Evolutionary conservation across 108 stramenopile genomes (phyloP).

Genomic region (Cylindrotheca fusiformis): DNA sequence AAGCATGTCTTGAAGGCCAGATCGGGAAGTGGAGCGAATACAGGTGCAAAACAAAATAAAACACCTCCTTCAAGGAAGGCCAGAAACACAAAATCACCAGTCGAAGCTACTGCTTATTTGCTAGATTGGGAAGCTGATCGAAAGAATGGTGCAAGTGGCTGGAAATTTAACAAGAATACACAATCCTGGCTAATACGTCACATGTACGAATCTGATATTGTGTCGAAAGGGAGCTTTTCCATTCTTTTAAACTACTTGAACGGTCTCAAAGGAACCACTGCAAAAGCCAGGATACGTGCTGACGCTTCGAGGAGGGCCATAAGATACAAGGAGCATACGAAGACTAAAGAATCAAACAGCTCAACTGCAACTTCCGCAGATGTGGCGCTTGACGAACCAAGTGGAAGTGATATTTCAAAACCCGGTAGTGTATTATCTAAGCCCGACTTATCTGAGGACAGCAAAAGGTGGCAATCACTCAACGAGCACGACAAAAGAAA

Average conservation of each 20-base stretch:
- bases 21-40: no score
- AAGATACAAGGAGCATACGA: slow-evolving; percentile 76
- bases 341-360: slow-evolving; percentile 16
- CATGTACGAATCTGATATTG: slow-evolving; percentile 85
- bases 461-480: slow-evolving; percentile 46
- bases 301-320: slow-evolving; percentile 63
- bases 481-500: slow-evolving; percentile 78
- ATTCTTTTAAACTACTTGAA: slow-evolving; percentile 63
- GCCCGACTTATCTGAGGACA: no score
- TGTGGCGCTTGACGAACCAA: slow-evolving; percentile 16
- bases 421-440: no score
- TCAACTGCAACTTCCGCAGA: slow-evolving; percentile 11
- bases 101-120: slow-evolving; percentile 64
- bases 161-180: slow-evolving; percentile 96
- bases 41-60: slow-evolving; percentile 11
- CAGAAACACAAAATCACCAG: slow-evolving; percentile 48
- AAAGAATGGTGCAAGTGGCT: slow-evolving; percentile 26
- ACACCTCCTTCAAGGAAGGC: slow-evolving; percentile 7
- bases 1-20: slow-evolving; percentile 69
- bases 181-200: slow-evolving; percentile 90
- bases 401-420: background rate
- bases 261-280: slow-evolving; percentile 47
- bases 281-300: slow-evolving; percentile 43
- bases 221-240: slow-evolving; percentile 59
- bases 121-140: slow-evolving; percentile 52